Base-by-base conservation (phyloP, 2,329 filamentous ascomycete species). In the Madurella mycetomatis region DNA sequence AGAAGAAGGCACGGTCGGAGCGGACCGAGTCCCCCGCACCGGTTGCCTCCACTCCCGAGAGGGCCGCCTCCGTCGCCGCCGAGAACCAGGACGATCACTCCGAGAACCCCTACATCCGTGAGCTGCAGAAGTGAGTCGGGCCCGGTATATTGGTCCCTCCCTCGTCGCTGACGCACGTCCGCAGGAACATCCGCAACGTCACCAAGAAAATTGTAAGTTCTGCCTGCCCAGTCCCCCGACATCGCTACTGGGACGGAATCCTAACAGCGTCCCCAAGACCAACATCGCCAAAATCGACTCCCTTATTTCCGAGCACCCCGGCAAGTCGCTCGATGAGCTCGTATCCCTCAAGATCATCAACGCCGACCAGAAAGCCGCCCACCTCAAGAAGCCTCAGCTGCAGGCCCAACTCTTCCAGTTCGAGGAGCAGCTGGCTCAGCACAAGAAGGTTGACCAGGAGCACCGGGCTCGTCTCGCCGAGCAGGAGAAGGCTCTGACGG, bases 131-230 rank as follows among this genome's bases (percentile, higher is more conserved):
- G 92, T 96, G 76, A 69, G 85, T 41, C 32, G 1, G 42, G 30
- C 31, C 51, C 37, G 7, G 37, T 40, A 45, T 51, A 8, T 44
- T 51, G 18, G 44, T 53, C 5, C 30, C 2, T 32, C 1, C 12
- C 17, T 46, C n/a, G 19, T 48, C 59, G 66, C 59, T 47, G 53
- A 60, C 51, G 44, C 41, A 52, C 15, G 19, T 47, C 9, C 12
- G 19, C 62, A 96, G 91, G 80, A 90, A 84, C 72, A 88, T 96
- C 65, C 91, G 92, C 68, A 95, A 94, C 72, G 76, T 94, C 67
- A 88, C 85, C 78, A 97, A 96, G 82, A 96, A 96, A 76, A 85
- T 97, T 66, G 90, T 95, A 74, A 76, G 88, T 77, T 34, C 31
- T 17, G 34, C 45, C 41, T 15, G 25, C 11, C 15, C 16, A n/a